Conservation (phyloP, 495 filamentous ascomycete species). For the Hypomontagnella submonticulosa region DNA sequence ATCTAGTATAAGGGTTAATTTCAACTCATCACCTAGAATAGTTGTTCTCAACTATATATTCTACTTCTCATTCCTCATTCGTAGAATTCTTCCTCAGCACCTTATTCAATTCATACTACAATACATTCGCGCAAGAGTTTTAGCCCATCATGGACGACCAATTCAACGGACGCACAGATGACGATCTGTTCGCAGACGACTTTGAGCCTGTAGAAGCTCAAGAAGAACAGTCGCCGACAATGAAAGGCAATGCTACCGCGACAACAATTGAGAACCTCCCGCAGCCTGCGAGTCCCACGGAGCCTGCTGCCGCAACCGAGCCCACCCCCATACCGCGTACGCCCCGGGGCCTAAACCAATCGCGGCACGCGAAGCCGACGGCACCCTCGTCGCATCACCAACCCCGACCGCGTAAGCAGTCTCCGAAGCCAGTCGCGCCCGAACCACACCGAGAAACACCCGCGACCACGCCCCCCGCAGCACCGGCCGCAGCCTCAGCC, state of each 20-base stretch:
- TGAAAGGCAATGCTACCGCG: conserved; percentile 1
- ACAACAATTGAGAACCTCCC: conserved; percentile 6
- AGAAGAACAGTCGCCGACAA: conserved; percentile 4
- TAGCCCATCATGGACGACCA: conserved; percentile 55
- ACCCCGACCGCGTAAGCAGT: conserved; percentile 39
- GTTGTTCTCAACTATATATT: background rate
- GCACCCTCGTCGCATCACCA: conserved; percentile 32
- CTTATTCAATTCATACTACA: background rate
- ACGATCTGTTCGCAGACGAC: conserved; percentile 63
- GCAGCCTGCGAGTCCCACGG: conserved; percentile 1
- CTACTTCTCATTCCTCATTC: background rate
- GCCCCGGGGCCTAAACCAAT: conserved; percentile 51
- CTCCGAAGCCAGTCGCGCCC: conserved; percentile 29
- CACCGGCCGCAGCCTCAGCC: conserved; percentile 22
- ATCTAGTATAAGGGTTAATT: background rate
- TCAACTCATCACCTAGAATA: background rate
- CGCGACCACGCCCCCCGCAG: conserved; percentile 15
- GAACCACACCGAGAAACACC: conserved; percentile 14
- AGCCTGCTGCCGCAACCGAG: conserved; percentile 9
- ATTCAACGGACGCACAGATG: conserved; percentile 62
- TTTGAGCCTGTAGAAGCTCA: conserved; percentile 55
- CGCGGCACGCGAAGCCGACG: conserved; percentile 48
- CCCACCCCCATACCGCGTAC: conserved; percentile 12
- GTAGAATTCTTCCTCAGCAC: background rate
- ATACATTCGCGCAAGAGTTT: background rate